Evolutionary conservation across 163 green algal genomes (phyloP).

Genomic region (Picocystis sp.): DNA sequence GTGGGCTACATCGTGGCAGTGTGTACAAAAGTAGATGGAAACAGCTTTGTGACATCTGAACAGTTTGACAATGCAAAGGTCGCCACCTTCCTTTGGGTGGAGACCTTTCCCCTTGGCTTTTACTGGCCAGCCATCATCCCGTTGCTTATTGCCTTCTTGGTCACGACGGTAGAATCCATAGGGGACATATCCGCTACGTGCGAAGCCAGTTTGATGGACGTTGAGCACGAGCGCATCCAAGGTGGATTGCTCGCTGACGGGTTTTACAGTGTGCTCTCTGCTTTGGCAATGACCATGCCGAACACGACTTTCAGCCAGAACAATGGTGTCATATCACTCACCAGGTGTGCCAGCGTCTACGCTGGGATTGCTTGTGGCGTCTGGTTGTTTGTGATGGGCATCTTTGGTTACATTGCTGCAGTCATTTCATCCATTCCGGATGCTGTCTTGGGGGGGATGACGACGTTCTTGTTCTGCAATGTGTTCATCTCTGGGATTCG

Average conservation of each 20-base stretch:
- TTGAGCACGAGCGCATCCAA: slow-evolving; percentile 29
- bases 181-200: slow-evolving; percentile 52
- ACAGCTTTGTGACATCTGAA: slow-evolving; percentile 32
- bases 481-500: slow-evolving; percentile 45
- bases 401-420: slow-evolving; percentile 20
- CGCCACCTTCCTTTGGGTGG: slow-evolving; percentile 69
- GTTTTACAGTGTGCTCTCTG: slow-evolving; percentile 39
- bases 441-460: slow-evolving; percentile 25
- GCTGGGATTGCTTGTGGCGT: slow-evolving; percentile 38
- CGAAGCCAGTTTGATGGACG: slow-evolving; percentile 26
- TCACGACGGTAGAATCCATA: slow-evolving; percentile 57
- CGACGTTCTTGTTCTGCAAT: slow-evolving; percentile 53
- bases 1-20: slow-evolving; percentile 34
- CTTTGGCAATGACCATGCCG: slow-evolving; percentile 37
- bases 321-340: slow-evolving; percentile 55
- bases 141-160: slow-evolving; percentile 43
- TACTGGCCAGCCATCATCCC: slow-evolving; percentile 55
- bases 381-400: slow-evolving; percentile 59
- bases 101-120: slow-evolving; percentile 45
- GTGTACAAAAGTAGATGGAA: slow-evolving; percentile 22
- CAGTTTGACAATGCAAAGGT: slow-evolving; percentile 36
- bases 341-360: slow-evolving; percentile 33
- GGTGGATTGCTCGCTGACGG: slow-evolving; percentile 18
- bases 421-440: slow-evolving; percentile 17
- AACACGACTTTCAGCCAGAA: slow-evolving; percentile 61